Evolutionary conservation across 108 stramenopile species (phyloP), one percentile per base, ranked within the genome.

Genomic region (Heterococcus sp.): DNA sequence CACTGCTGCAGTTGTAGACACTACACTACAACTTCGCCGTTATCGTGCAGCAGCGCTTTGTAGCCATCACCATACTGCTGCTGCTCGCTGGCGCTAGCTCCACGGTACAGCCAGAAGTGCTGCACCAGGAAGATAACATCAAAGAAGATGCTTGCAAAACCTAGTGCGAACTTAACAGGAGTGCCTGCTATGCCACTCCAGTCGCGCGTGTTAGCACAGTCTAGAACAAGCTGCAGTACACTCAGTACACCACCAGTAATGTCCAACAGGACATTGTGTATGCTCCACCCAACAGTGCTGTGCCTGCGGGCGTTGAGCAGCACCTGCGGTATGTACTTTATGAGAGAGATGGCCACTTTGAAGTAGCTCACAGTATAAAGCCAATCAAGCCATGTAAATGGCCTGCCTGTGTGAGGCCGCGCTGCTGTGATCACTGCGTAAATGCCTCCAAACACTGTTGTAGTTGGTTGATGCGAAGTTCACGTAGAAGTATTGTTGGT

Each of bases 281-380:
- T 91, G 40, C 83, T 88, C 93, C 93, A 96, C 8, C 95, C 95
- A 27, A 73, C 85, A 8, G 95, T 96, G 11, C 91, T 92, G 67
- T 89, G 85, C 71, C 94, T 85, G 85, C 85, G 71, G 32, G 66
- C 86, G 76, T 96, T 96, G 74, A 95, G 84, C 4, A 92, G 40
- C 29, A 91, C 94, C 86, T 96, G 95, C 0, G 95, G 94, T 1
- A 94, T 72, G 83, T 96, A 96, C 75, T 95, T 96, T 36, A 93
- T 82, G 2, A 95, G 81, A 8, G 93, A 90, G 5, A 95, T 87
- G 29, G 73, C 85, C 68, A 96, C 76, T 83, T 96, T 96, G 33
- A 93, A 73, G 67, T 84, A 92, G 35, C 91, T 91, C 0, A 95
- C 76, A 34, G 91, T 39, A 74, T 93, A 93, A 0, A 95, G 67